A percentile compares a stretch with the other conserved stretches of the same genome.
Conservation (phyloP, 768 basidiomycete species). For the Mycena rebaudengoi region DNA sequence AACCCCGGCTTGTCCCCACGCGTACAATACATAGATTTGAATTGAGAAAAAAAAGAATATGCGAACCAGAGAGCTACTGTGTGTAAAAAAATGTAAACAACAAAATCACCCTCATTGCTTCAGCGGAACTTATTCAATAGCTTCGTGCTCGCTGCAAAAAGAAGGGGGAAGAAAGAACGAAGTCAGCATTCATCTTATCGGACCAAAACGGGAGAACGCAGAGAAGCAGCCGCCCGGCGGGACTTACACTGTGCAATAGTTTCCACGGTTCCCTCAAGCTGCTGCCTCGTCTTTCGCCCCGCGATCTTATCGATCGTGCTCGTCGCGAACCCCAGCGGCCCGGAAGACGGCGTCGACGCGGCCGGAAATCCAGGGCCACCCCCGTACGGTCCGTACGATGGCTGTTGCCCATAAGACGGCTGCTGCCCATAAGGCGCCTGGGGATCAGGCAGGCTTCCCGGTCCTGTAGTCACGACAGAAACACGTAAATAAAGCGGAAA, state of each 20-base stretch:
- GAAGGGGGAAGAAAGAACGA: conserved; percentile 12
- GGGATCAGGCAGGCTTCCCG: conserved; percentile 24
- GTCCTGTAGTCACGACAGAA: conserved; percentile 21
- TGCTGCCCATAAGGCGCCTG: no score
- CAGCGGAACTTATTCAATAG: conserved; percentile 54
- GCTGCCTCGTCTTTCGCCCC: conserved; percentile 57
- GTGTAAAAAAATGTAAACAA: neutral
- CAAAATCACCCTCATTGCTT: conserved; percentile 32
- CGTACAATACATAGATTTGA: conserved; percentile 7
- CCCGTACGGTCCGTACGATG: conserved; percentile 31
- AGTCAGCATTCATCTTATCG: neutral
- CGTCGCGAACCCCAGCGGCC: conserved; percentile 52
- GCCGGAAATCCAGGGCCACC: conserved; percentile 39
- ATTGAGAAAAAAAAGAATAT: conserved; percentile 1
- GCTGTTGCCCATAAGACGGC: conserved; percentile 18
- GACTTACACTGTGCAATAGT: conserved; percentile 62
- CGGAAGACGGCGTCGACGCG: conserved; percentile 35
- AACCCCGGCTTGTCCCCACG: conserved; percentile 3
- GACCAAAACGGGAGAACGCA: conserved; percentile 12
- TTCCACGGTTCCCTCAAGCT: conserved; percentile 57
- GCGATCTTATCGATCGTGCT: conserved; percentile 65
- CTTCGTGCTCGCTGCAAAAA: conserved; percentile 50
- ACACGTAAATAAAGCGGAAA: conserved; percentile 20
- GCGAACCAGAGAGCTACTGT: neutral
- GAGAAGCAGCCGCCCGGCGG: no score